These are phyloP conservation scores for Yamadazyma taylorii DNA, from an alignment of 1,139 yeast genomes.

Conservation along the genomic window DNA sequence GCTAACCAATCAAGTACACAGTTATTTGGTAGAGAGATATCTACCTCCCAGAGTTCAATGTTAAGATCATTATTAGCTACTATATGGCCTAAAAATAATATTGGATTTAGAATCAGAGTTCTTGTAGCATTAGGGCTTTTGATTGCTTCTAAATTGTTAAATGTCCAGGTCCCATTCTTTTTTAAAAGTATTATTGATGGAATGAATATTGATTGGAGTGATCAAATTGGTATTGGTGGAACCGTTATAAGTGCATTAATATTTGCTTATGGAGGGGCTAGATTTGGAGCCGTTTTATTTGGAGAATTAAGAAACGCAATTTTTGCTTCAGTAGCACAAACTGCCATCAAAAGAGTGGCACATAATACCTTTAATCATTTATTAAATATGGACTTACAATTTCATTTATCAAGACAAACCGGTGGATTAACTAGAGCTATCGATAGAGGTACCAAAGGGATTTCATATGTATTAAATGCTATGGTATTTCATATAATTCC, in stretches of 20 bases:
- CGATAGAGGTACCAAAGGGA: conserved; percentile 97
- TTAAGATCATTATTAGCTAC: conserved; percentile 65
- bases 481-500: conserved; percentile 98
- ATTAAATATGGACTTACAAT: conserved; percentile 80
- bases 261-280: conserved; percentile 87
- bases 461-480: conserved; percentile 86
- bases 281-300: conserved; percentile 91
- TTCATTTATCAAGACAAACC: conserved; percentile 88
- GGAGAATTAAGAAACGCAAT: conserved; percentile 95
- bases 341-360: conserved; percentile 90
- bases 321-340: conserved; percentile 93
- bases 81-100: conserved; percentile 85
- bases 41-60: conserved; percentile 60
- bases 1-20: conserved; percentile 6
- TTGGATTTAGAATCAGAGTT: conserved; percentile 73
- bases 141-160: conserved; percentile 77
- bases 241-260: conserved; percentile 72
- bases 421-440: conserved; percentile 96
- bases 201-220: conserved; percentile 88
- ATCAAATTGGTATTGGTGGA: conserved; percentile 57
- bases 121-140: conserved; percentile 69
- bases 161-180: conserved; percentile 94
- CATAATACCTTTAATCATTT: conserved; percentile 82
- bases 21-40: conserved; percentile 26
- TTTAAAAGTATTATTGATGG: conserved; percentile 87